A percentile compares a stretch with the other conserved stretches of the same genome.
Evolutionary conservation across 371 early-diverging fungal genomes (phyloP).

Genomic region (Rhizopus stolonifer): DNA sequence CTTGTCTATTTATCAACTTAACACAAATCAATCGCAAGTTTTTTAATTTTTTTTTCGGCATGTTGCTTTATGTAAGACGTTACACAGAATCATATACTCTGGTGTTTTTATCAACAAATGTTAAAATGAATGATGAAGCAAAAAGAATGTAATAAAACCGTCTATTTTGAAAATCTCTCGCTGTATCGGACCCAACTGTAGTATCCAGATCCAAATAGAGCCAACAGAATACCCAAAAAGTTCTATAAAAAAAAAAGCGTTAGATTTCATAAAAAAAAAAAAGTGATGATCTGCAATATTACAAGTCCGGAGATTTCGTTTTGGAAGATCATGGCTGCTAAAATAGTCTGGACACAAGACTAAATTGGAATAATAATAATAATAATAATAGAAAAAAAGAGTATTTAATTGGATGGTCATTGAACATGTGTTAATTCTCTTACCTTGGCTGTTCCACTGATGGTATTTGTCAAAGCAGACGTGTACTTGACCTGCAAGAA

Average conservation of each 20-base stretch:
- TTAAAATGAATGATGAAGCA: too few relatives aligned
- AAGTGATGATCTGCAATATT: constrained; percentile 18
- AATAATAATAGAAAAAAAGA: neutral
- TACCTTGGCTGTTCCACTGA: constrained; percentile 76
- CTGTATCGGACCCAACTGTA: constrained; percentile 71
- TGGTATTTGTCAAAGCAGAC: constrained; percentile 76
- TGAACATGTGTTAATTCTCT: neutral
- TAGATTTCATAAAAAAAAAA: constrained; percentile 11
- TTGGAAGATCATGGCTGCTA: constrained; percentile 67
- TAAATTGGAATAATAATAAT: constrained; percentile 6
- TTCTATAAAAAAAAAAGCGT: constrained; percentile 45
- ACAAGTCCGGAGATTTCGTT: constrained; percentile 68
- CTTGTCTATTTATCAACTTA: too few relatives aligned
- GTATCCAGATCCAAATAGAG: constrained; percentile 65
- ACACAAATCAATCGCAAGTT: too few relatives aligned
- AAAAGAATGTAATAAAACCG: too few relatives aligned
- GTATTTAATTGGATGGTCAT: neutral
- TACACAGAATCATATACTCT: too few relatives aligned
- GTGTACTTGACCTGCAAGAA: constrained; percentile 79
- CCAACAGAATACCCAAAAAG: constrained; percentile 66
- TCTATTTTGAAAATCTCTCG: constrained; percentile 53
- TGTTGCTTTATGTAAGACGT: too few relatives aligned
- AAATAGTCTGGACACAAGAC: constrained; percentile 69
- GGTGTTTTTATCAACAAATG: too few relatives aligned
- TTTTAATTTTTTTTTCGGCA: too few relatives aligned